A percentile compares a stretch with the other conserved stretches of the same genome.
Conservation (phyloP, 129 eudicot genomes). For the Flaveria sonorensis region DNA sequence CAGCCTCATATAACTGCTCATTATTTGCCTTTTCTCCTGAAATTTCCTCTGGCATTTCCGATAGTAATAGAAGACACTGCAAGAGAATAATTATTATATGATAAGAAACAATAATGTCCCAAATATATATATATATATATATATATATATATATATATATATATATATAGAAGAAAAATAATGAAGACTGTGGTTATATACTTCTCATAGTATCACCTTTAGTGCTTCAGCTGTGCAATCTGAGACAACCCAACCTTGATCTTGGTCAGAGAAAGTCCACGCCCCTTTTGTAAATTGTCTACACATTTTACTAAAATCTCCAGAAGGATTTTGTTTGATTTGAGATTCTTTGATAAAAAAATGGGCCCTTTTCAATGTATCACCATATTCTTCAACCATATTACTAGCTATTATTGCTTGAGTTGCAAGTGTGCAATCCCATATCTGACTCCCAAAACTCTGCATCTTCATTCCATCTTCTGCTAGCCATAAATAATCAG, state of each 20-base stretch:
- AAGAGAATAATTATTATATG: constrained; percentile 16
- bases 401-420: constrained; percentile 69
- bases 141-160: too few species aligned
- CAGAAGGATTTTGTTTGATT: constrained; percentile 48
- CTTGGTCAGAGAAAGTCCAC: constrained; percentile 60
- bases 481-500: constrained; percentile 78
- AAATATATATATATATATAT: not conserved
- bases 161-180: not conserved
- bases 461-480: constrained; percentile 93
- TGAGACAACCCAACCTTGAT: constrained; percentile 54
- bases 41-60: constrained; percentile 49
- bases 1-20: constrained; percentile 46
- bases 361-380: constrained; percentile 65
- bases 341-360: constrained; percentile 74
- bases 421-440: constrained; percentile 75
- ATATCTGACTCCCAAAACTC: constrained; percentile 76
- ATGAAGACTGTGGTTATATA: not conserved
- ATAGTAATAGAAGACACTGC: constrained; percentile 50
- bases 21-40: constrained; percentile 41
- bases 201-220: constrained; percentile 27
- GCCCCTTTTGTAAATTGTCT: constrained; percentile 48
- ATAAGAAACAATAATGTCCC: not conserved
- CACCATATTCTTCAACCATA: constrained; percentile 79
- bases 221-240: constrained; percentile 54
- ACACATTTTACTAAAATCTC: constrained; percentile 43